Conservation (phyloP, 208 protist species). For the Wallacemonas sp. region DNA sequence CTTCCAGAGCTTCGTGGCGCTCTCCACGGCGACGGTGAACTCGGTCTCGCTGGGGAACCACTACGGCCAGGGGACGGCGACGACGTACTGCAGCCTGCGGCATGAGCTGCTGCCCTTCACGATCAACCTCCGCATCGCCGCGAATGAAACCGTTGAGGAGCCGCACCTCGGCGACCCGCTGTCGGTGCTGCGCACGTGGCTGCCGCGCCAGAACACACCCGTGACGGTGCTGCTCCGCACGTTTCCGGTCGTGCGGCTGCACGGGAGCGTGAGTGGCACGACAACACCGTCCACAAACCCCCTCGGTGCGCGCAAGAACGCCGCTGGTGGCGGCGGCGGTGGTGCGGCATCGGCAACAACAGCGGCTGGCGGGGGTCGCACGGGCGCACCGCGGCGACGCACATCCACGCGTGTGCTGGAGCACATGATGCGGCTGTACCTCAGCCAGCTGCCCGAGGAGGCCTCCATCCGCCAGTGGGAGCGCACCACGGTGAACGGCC, state of each 20-base stretch:
- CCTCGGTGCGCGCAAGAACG: background rate
- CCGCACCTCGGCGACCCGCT: constrained; percentile 72
- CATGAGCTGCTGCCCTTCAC: constrained; percentile 75
- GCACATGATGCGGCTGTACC: constrained; percentile 53
- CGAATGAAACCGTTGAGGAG: constrained; percentile 62
- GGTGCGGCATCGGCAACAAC: background rate
- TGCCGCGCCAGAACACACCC: constrained; percentile 27
- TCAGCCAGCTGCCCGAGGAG: constrained; percentile 47
- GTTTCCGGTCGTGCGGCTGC: constrained; percentile 31
- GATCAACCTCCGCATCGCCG: constrained; percentile 45
- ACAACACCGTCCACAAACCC: background rate
- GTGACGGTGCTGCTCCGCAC: constrained; percentile 32
- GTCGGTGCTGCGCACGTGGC: constrained; percentile 36
- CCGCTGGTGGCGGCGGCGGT: background rate
- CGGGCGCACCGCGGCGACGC: constrained; percentile 23
- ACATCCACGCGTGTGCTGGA: constrained; percentile 43
- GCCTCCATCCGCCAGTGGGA: constrained; percentile 57
- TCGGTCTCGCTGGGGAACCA: constrained; percentile 84
- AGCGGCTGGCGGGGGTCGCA: background rate
- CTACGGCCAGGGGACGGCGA: constrained; percentile 68
- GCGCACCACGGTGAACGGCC: constrained; percentile 42
- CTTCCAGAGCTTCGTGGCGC: constrained; percentile 65
- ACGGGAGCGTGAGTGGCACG: constrained; percentile 12
- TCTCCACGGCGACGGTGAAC: constrained; percentile 69
- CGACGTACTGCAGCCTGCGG: constrained; percentile 79